Evolutionary conservation across 2,329 filamentous ascomycete species (phyloP).

Genomic region (Huntiella bhutanensis): DNA sequence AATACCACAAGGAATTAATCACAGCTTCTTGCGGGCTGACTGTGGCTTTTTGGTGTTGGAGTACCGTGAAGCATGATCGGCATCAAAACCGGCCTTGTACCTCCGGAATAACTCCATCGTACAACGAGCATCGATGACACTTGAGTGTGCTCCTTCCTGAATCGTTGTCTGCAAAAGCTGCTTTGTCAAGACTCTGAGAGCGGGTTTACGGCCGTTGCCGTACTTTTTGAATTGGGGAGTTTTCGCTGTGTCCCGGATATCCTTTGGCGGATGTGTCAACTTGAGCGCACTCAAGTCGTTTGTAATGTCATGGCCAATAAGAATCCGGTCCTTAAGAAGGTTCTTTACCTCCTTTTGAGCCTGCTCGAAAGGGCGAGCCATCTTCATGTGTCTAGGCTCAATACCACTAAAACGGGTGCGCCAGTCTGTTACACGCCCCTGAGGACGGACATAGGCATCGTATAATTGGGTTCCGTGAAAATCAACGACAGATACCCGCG

Average conservation of each 20-base stretch:
- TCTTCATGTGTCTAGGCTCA: constrained; percentile 49
- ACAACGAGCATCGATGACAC: constrained; percentile 63
- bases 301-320: constrained; percentile 69
- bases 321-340: constrained; percentile 49
- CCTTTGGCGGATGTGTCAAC: constrained; percentile 56
- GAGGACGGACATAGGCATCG: constrained; percentile 74
- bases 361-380: constrained; percentile 51
- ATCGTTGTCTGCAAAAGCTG: constrained; percentile 42
- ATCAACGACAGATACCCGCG: constrained; percentile 77
- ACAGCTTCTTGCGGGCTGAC: background rate
- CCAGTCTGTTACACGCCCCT: constrained; percentile 72
- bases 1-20: background rate
- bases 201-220: constrained; percentile 48
- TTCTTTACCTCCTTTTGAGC: constrained; percentile 55
- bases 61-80: constrained; percentile 54
- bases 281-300: constrained; percentile 62
- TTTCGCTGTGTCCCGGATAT: constrained; percentile 71
- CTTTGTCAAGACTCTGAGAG: constrained; percentile 37
- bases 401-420: constrained; percentile 75
- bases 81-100: constrained; percentile 71
- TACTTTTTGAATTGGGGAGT: constrained; percentile 56
- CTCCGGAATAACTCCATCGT: constrained; percentile 77
- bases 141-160: constrained; percentile 44
- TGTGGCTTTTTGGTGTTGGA: background rate
- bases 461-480: constrained; percentile 86